Conservation (phyloP, 2,329 filamentous ascomycete species). For the Oidium heveae region DNA sequence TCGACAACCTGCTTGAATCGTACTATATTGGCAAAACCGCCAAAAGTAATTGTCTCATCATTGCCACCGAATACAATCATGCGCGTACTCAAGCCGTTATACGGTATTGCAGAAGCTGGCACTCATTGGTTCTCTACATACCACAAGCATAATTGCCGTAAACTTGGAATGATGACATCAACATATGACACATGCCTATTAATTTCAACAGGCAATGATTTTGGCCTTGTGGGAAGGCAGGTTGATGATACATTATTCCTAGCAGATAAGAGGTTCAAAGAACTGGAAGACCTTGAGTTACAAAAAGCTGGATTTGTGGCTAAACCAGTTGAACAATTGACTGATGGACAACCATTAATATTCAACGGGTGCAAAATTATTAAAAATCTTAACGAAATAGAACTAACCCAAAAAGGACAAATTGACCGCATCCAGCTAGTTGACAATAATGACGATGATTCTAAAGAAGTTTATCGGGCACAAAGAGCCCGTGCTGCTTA, state of each 20-base stretch:
- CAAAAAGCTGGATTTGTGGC: too few species aligned
- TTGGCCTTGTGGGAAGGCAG: neutral
- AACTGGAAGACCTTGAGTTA: neutral
- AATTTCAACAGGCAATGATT: neutral
- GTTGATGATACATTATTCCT: slow-evolving; percentile 1
- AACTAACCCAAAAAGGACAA: neutral
- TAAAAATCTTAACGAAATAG: neutral
- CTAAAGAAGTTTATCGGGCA: neutral
- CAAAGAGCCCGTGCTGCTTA: slow-evolving; percentile 1
- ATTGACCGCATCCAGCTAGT: neutral
- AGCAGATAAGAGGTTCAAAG: neutral
- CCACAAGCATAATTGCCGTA: neutral
- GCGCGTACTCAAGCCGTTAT: neutral
- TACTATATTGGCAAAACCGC: neutral
- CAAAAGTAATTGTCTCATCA: neutral
- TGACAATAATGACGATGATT: neutral
- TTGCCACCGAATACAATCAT: neutral
- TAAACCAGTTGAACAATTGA: too few species aligned
- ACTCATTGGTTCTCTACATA: slow-evolving; percentile 1
- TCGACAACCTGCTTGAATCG: neutral
- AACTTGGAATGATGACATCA: neutral
- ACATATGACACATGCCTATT: slow-evolving; percentile 1
- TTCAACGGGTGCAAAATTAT: too few species aligned
- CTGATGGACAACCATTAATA: too few species aligned
- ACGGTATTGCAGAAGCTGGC: too few species aligned